These are phyloP conservation scores for Carex pumila DNA, from an alignment of 176 grass and related monocot species.

Conservation along the genomic window DNA sequence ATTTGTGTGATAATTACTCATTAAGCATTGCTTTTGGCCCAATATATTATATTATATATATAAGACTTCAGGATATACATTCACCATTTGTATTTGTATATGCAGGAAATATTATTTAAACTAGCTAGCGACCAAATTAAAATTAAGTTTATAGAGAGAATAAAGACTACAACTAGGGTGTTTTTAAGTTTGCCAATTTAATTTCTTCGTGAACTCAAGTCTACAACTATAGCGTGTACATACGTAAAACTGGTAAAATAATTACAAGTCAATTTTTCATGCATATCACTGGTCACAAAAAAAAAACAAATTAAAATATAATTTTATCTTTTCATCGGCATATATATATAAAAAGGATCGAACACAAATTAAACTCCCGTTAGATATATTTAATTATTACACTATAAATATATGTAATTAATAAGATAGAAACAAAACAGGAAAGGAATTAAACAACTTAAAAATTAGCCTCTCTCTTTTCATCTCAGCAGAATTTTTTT, in stretches of 20 bases:
- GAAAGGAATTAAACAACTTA: not conserved
- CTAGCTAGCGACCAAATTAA: not conserved
- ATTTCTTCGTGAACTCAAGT: too few species aligned
- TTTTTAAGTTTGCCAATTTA: too few species aligned
- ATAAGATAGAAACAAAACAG: not conserved
- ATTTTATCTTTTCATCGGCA: too few species aligned
- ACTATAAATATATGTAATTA: not conserved
- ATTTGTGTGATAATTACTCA: too few species aligned
- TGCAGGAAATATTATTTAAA: not conserved
- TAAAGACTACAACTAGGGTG: too few species aligned
- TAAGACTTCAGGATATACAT: not conserved
- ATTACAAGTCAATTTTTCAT: not conserved
- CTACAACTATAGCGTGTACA: not conserved
- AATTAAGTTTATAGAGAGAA: not conserved
- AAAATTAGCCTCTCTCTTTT: slow-evolving; percentile 5
- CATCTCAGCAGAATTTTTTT: too few species aligned
- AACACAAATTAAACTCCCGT: not conserved
- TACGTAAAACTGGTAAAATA: not conserved
- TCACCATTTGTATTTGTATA: not conserved
- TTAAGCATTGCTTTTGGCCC: too few species aligned
- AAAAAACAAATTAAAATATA: not conserved
- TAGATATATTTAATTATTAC: not conserved
- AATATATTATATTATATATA: too few species aligned
- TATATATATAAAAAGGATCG: not conserved
- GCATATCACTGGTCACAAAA: not conserved